Evolutionary conservation across 176 grass and related monocot species (phyloP).

Genomic region (Juncus effusus): DNA sequence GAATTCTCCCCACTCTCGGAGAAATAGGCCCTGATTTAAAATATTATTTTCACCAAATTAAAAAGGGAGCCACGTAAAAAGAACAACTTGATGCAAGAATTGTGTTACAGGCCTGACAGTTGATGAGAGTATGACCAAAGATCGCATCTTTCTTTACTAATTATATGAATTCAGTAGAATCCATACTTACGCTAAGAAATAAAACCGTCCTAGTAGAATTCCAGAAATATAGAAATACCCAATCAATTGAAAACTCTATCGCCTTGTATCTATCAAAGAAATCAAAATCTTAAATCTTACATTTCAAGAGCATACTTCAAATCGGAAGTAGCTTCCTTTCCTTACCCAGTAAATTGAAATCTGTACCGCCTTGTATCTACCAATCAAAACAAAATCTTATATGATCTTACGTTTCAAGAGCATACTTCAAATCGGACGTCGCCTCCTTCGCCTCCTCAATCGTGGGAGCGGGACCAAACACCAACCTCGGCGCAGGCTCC

Average conservation of each 20-base stretch:
- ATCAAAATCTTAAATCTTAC: slow-evolving; percentile 28
- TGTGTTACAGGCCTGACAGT: not conserved
- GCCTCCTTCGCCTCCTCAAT: slow-evolving; percentile 77
- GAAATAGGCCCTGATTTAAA: slow-evolving; percentile 49
- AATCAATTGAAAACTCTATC: not conserved
- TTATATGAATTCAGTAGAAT: no score
- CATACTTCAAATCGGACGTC: slow-evolving; percentile 53
- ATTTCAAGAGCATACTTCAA: slow-evolving; percentile 53
- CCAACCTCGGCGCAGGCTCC: slow-evolving; percentile 48
- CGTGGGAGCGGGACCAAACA: slow-evolving; percentile 56
- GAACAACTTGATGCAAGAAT: not conserved
- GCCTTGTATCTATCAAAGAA: not conserved
- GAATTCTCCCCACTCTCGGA: slow-evolving; percentile 20
- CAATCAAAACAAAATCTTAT: no score
- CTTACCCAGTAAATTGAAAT: no score
- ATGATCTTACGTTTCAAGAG: slow-evolving; percentile 50
- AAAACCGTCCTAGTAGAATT: not conserved
- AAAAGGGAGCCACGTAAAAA: no score
- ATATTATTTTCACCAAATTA: no score
- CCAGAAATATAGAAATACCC: not conserved
- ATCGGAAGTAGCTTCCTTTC: slow-evolving; percentile 36
- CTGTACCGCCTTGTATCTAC: no score
- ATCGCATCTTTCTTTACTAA: no score
- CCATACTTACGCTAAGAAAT: no score
- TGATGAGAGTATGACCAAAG: no score